Evolutionary conservation across 208 protist species (phyloP).

Genomic region (Angomonas deanei): DNA sequence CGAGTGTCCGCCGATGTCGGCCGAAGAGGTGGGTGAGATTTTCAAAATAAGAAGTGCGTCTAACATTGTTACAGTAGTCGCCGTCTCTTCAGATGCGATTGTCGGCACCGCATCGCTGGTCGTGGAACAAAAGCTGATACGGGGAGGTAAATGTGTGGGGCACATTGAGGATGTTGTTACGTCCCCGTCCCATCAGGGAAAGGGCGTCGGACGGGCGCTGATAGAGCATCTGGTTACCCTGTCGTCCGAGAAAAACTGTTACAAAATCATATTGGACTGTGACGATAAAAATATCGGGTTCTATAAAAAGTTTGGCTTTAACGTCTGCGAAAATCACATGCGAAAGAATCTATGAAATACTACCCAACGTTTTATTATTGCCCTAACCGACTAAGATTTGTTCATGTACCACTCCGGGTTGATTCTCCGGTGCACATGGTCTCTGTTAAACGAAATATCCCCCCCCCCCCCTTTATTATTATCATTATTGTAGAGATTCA

Average conservation of each 20-base stretch:
- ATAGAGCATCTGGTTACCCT: slow-evolving; percentile 32
- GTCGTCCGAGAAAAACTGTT: slow-evolving; percentile 51
- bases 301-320: slow-evolving; percentile 71
- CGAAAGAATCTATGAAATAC: slow-evolving; percentile 34
- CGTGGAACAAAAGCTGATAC: slow-evolving; percentile 76
- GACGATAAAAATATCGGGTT: slow-evolving; percentile 38
- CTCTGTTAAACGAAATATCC: not conserved
- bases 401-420: no score
- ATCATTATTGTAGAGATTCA: not conserved
- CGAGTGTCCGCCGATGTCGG: slow-evolving; percentile 12
- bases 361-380: not conserved
- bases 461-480: not conserved
- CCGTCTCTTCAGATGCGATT: slow-evolving; percentile 19
- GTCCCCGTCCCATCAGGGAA: slow-evolving; percentile 37
- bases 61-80: slow-evolving; percentile 58
- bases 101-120: slow-evolving; percentile 71
- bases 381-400: not conserved
- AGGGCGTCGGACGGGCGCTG: slow-evolving; percentile 54
- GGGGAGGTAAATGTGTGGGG: slow-evolving; percentile 57
- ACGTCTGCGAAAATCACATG: slow-evolving; percentile 60
- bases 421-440: not conserved
- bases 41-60: slow-evolving; percentile 15
- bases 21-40: slow-evolving; percentile 11
- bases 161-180: slow-evolving; percentile 88
- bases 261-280: slow-evolving; percentile 85